Percentiles rank a stretch among this genome's conserved stretches.
phyloP scores from a whole-genome alignment of 2,329 filamentous ascomycete species.

The Malbranchea zuffiana region DNA sequence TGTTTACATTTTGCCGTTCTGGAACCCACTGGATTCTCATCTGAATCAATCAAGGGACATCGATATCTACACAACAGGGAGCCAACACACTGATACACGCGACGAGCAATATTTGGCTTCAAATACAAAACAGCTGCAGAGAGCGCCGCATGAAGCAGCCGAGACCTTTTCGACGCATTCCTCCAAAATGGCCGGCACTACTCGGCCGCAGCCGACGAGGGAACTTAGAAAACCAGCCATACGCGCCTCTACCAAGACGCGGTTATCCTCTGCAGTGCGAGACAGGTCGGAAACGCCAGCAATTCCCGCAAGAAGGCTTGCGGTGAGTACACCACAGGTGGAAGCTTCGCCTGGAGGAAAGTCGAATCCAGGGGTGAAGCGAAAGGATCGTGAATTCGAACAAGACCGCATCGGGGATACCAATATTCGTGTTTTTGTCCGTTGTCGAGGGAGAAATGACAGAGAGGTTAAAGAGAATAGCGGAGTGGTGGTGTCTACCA shows the following conservation, averaged over 20 bases:
- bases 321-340: constrained; percentile 28
- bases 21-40: no score
- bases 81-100: no score
- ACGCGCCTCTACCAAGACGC: constrained; percentile 42
- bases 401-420: constrained; percentile 45
- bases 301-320: constrained; percentile 53
- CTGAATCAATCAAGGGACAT: no score
- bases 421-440: constrained; percentile 94
- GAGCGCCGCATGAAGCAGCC: no score
- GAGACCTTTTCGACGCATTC: no score
- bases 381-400: constrained; percentile 80
- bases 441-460: constrained; percentile 84
- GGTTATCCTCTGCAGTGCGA: constrained; percentile 42
- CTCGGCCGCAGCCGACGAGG: constrained; percentile 19
- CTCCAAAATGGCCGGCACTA: constrained; percentile 12
- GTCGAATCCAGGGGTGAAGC: constrained; percentile 55
- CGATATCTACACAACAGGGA: no score
- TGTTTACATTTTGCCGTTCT: constrained; percentile 16
- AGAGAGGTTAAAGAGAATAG: constrained; percentile 91
- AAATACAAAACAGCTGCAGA: no score
- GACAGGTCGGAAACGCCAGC: constrained; percentile 57
- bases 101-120: no score
- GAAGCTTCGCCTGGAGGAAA: constrained; percentile 34
- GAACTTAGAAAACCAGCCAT: constrained; percentile 41
- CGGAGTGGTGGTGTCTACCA: constrained; percentile 77